Conservation (phyloP, 2,329 filamentous ascomycete genomes). For the Mariannaea elegans region DNA sequence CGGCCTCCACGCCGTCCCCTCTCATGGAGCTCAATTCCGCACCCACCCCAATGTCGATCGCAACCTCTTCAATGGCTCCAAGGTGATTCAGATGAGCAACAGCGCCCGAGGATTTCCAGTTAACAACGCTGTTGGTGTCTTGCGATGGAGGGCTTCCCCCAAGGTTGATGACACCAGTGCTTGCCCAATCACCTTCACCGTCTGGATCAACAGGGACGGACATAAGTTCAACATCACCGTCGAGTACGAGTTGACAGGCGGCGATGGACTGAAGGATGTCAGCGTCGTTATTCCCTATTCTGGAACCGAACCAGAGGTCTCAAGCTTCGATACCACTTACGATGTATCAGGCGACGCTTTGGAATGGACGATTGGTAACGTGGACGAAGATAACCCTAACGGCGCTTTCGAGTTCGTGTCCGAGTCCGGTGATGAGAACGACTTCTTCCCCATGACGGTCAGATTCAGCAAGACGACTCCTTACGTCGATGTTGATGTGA, state of each 20-base stretch:
- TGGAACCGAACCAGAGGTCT: constrained; percentile 85
- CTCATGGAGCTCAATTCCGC: constrained; percentile 88
- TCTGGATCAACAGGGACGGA: constrained; percentile 93
- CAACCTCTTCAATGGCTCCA: constrained; percentile 81
- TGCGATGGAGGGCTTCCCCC: constrained; percentile 89
- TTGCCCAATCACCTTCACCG: constrained; percentile 93
- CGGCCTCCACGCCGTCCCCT: constrained; percentile 77
- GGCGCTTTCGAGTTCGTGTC: constrained; percentile 97
- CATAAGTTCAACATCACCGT: constrained; percentile 89
- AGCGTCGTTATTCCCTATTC: constrained; percentile 87
- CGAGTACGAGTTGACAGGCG: constrained; percentile 91
- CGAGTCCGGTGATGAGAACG: constrained; percentile 84
- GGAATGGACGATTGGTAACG: constrained; percentile 90
- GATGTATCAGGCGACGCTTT: constrained; percentile 92
- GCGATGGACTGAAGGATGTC: constrained; percentile 83
- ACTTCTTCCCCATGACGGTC: constrained; percentile 98
- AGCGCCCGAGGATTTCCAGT: constrained; percentile 87
- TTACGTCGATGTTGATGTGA: constrained; percentile 93
- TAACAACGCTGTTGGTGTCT: constrained; percentile 91
- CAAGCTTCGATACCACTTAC: constrained; percentile 93
- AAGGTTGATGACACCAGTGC: constrained; percentile 82
- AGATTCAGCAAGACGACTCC: constrained; percentile 87
- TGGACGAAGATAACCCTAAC: constrained; percentile 82
- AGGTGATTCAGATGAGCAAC: constrained; percentile 90
- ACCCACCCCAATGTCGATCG: constrained; percentile 98